These are phyloP conservation scores for Coemansia sp. DNA, from an alignment of 192 early-diverging fungal species.

Conservation along the genomic window DNA sequence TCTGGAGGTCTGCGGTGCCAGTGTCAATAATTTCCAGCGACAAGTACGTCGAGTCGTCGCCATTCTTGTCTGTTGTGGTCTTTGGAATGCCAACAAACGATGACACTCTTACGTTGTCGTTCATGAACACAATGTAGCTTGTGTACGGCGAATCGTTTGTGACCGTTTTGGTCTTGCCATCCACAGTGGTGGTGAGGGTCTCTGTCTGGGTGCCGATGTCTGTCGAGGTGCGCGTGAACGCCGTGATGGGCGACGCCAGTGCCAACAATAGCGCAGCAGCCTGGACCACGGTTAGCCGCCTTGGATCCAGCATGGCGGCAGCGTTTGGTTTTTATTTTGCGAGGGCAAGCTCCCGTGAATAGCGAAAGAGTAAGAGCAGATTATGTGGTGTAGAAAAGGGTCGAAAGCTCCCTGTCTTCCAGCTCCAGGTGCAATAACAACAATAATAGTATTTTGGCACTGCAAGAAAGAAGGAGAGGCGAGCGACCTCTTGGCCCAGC, in stretches of 20 bases:
- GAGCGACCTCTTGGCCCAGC: too few species aligned
- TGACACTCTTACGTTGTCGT: constrained; percentile 18
- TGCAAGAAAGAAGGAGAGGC: too few species aligned
- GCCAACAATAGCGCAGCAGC: constrained; percentile 3
- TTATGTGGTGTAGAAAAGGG: too few species aligned
- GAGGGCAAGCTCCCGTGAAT: too few species aligned
- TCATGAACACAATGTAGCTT: constrained; percentile 38
- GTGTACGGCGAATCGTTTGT: constrained; percentile 20
- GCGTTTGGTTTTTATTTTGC: background rate
- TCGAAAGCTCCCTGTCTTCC: too few species aligned
- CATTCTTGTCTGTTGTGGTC: constrained; percentile 25
- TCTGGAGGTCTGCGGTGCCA: background rate
- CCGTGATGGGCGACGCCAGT: background rate
- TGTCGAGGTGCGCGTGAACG: constrained; percentile 23
- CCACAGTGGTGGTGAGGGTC: background rate
- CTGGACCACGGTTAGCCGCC: background rate
- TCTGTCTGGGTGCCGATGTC: constrained; percentile 11
- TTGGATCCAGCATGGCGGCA: background rate
- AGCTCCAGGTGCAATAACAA: too few species aligned
- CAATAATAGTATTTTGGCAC: too few species aligned
- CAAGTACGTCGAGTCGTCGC: constrained; percentile 19
- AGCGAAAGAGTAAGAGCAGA: too few species aligned
- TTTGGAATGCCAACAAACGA: constrained; percentile 31
- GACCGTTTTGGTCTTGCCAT: constrained; percentile 8
- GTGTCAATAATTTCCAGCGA: constrained; percentile 10